phyloP scores from a whole-genome alignment of 352 stramenopile species.

The Salisapilia sapeloensis region DNA sequence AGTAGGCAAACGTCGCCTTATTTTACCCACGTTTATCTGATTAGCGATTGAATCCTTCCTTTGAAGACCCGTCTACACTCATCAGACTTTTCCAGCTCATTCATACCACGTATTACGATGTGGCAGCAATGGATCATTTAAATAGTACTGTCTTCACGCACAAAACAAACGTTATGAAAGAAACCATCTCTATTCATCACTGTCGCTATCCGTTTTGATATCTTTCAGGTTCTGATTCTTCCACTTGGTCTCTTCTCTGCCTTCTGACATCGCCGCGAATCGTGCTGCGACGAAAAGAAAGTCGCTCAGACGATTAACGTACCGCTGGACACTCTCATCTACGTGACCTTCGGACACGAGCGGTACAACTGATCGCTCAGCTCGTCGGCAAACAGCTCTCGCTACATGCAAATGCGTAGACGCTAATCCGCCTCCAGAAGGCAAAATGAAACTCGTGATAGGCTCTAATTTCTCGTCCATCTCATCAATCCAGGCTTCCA shows the following conservation, averaged over 20 bases:
- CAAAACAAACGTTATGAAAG: too few species aligned
- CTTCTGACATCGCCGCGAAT: conserved; percentile 33
- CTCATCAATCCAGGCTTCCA: conserved; percentile 80
- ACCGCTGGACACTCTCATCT: conserved; percentile 55
- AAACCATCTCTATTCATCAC: conserved; percentile 2
- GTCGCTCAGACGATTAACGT: conserved; percentile 77
- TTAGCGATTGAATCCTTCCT: too few species aligned
- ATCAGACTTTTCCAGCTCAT: too few species aligned
- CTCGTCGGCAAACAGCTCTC: conserved; percentile 66
- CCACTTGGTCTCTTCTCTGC: conserved; percentile 66
- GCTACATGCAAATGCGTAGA: conserved; percentile 80
- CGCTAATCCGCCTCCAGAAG: conserved; percentile 47
- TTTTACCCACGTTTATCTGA: too few species aligned
- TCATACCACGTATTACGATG: too few species aligned
- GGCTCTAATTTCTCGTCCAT: conserved; percentile 71
- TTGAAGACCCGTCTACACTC: too few species aligned
- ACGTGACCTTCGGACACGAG: conserved; percentile 54
- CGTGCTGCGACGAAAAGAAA: conserved; percentile 78
- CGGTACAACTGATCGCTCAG: conserved; percentile 71
- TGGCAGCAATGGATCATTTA: too few species aligned
- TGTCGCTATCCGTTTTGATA: conserved; percentile 1
- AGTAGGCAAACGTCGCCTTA: too few species aligned
- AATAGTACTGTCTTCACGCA: too few species aligned
- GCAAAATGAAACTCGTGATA: conserved; percentile 80
- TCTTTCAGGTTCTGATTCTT: conserved; percentile 56